Base-by-base conservation (phyloP, 345 rosid species). In the Citrus cavaleriei region DNA sequence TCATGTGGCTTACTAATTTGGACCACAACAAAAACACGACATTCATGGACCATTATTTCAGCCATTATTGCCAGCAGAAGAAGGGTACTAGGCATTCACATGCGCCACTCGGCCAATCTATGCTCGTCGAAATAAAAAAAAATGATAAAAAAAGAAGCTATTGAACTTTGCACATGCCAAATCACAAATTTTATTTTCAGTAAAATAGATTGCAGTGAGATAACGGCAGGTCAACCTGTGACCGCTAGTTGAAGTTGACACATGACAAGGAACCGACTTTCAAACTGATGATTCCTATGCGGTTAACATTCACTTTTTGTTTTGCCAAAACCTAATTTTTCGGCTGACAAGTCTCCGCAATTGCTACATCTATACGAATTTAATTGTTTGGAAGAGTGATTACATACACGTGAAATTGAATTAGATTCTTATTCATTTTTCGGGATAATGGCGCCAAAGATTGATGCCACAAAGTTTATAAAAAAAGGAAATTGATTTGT, bases 401-500 rank as follows among this genome's bases (percentile, higher is more conserved):
- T 12, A 25, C 64, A 34, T 25, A 55, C 51, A 46, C 18, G 22
- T 16, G 37, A 77, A 57, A 77, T 28, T 25, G 12, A 8, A 57
- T 6, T 24, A 21, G 37, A 34, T 68, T 25, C 24, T 74, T 27
- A n/a, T 51, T 51, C 67, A n/a, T 73, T 64, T 67, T 64, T 10
- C 10, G 6, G n/a, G 32, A 35, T 59, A 80, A 38, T 68, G 83
- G 82, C 77, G 70, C 78, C 75, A 7, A 24, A 71, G 38, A 8
- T 72, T 25, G 59, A n/a, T 10, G 49, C 82, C 70, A 76, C 51
- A 57, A 42, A 54, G 72, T 77, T 67, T 68, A 28, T 54, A 18
- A 76, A 70, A 70, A 65, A 75, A 59, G 30, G 37, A 80, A 79
- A 49, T 69, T 70, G 60, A 71, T 70, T 24, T 70, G 77, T 80